A percentile compares a stretch with the other conserved stretches of the same genome.
These are phyloP conservation scores for Alternaria ethzedia DNA, from an alignment of 2,329 filamentous ascomycete species.

Conservation along the genomic window DNA sequence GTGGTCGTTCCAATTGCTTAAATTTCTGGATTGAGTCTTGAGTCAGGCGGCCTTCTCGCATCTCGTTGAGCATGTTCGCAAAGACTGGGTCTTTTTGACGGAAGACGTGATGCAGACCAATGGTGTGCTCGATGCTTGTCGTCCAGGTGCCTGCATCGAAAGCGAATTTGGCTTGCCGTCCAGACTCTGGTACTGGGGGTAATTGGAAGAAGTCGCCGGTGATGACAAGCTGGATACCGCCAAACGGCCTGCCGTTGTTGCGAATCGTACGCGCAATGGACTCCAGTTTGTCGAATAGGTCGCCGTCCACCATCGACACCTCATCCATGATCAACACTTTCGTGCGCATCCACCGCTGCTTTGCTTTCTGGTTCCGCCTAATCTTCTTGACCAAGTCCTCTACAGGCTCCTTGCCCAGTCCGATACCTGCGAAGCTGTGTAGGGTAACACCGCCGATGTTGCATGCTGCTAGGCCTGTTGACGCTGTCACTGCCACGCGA, in stretches of 20 bases:
- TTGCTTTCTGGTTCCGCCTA: slow-evolving; percentile 84
- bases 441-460: slow-evolving; percentile 96
- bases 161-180: slow-evolving; percentile 80
- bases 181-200: slow-evolving; percentile 85
- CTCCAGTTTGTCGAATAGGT: slow-evolving; percentile 95
- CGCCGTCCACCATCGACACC: slow-evolving; percentile 97
- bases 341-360: slow-evolving; percentile 84
- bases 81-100: slow-evolving; percentile 92
- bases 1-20: slow-evolving; percentile 71
- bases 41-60: slow-evolving; percentile 85
- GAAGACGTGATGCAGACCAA: slow-evolving; percentile 93
- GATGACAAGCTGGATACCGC: slow-evolving; percentile 92
- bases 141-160: slow-evolving; percentile 93
- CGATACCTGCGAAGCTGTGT: slow-evolving; percentile 95
- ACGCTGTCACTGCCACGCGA: slow-evolving; percentile 89
- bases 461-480: slow-evolving; percentile 92
- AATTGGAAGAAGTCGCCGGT: slow-evolving; percentile 98
- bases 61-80: slow-evolving; percentile 95
- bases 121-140: slow-evolving; percentile 92
- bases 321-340: slow-evolving; percentile 92
- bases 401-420: slow-evolving; percentile 87
- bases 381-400: slow-evolving; percentile 87
- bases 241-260: slow-evolving; percentile 91
- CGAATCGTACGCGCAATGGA: slow-evolving; percentile 83
- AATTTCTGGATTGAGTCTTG: slow-evolving; percentile 80